Base-by-base conservation (phyloP, 495 filamentous ascomycete genomes). In the Acidiella bohemica region DNA sequence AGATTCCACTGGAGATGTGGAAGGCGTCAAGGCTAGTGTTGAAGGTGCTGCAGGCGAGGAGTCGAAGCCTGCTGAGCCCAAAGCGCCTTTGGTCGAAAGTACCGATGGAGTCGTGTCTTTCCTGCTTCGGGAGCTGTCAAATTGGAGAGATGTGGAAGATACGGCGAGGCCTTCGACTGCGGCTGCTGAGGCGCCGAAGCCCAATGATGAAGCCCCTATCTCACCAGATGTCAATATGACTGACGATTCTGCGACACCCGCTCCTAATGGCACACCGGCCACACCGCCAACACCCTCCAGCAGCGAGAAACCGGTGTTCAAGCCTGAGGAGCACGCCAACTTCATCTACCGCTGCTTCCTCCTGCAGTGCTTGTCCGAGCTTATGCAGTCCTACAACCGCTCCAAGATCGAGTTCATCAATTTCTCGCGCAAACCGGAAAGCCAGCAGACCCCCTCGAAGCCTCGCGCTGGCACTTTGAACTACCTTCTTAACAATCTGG, bases 351-450 rank as follows among this genome's bases (percentile, higher is more conserved):
- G 92, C 16, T 93, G 84, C 65, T 94, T 96, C 65, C 67, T 99
- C 40, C 68, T 99, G 28, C 84, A 93, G 55, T 93, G 88, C 53
- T 66, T 99, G 23, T 80, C 86, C 0, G 90, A 99, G 57, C 71
- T 99, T 13, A 67, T 99, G n/a, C 78, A 79, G 28, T 88, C 78
- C 52, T 96, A 94, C 63, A 93, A 84, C 44, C 79, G 86, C 20
- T 79, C 84, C 27, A 99, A 99, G 66, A 70, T 96, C 16, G 92
- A 99, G 53, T 99, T 99, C 56, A 94, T 99, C 59, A 95, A 95
- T 55, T 96, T 94, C 66, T 94, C 88, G 36, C 77, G 90, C 44
- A 84, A 84, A 51, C 78, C 81, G 14, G 81, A 84, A 42, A 81
- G 85, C 4, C 70, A 83, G 45, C 79, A 75, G 32, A 94, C 86